phyloP scores from a whole-genome alignment of 768 basidiomycete genomes.

The Lyophyllum semitale region DNA sequence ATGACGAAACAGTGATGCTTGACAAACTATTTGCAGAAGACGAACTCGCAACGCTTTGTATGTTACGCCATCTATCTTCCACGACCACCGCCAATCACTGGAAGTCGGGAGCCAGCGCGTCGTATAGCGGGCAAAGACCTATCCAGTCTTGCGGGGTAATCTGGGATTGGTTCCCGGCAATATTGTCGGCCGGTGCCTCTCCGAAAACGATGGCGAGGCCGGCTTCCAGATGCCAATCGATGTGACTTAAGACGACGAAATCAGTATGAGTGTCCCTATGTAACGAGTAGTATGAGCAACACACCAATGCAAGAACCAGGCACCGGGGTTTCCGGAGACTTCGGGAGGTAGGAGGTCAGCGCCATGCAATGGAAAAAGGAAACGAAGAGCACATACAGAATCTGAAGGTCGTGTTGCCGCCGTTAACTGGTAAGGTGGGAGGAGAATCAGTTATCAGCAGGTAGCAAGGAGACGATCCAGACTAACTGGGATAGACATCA shows the following conservation, averaged over 20 bases:
- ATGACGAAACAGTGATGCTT: no score
- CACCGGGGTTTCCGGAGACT: constrained; percentile 57
- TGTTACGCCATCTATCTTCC: neutral
- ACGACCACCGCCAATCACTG: constrained; percentile 17
- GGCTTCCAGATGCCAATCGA: constrained; percentile 38
- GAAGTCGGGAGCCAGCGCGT: constrained; percentile 25
- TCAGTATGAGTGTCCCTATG: neutral
- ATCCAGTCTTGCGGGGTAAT: constrained; percentile 32
- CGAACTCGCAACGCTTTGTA: neutral
- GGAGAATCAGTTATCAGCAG: neutral
- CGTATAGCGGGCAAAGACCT: constrained; percentile 28
- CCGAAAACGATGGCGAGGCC: constrained; percentile 37
- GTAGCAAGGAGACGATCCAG: no score
- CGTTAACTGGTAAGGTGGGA: constrained; percentile 25
- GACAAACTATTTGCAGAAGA: no score
- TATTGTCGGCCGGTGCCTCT: constrained; percentile 28
- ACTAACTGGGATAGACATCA: constrained; percentile 25
- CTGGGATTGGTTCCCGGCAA: constrained; percentile 28
- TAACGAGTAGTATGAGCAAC: neutral
- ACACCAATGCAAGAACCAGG: constrained; percentile 53
- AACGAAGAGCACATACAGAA: constrained; percentile 24
- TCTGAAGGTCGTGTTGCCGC: constrained; percentile 37
- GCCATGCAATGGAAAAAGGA: neutral
- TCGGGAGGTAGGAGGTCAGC: neutral
- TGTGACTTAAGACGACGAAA: constrained; percentile 23